These are phyloP conservation scores for Yarrowia sp. DNA, from an alignment of 805 yeast species.

Conservation along the genomic window DNA sequence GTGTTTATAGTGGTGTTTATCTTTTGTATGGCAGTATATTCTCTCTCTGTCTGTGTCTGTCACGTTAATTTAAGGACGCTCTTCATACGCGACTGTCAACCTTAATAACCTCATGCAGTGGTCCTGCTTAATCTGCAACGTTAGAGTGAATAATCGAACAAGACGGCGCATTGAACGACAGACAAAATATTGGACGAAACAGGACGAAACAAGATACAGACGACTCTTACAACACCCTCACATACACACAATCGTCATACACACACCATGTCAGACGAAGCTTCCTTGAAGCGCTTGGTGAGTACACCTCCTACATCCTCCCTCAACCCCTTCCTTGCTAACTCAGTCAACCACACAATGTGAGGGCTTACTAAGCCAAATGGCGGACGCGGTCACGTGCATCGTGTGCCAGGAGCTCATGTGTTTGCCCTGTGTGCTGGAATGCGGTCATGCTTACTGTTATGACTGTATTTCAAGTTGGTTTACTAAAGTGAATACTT, in stretches of 20 bases:
- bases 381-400: slow-evolving; percentile 42
- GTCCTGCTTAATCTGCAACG: slow-evolving; percentile 5
- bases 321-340: background rate
- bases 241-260: background rate
- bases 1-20: background rate
- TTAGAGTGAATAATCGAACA: no score
- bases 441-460: slow-evolving; percentile 69
- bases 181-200: background rate
- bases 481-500: slow-evolving; percentile 33
- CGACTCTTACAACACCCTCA: no score
- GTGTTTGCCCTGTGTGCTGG: slow-evolving; percentile 53
- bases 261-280: background rate
- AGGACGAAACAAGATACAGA: no score
- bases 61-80: background rate
- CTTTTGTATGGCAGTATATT: background rate
- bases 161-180: background rate
- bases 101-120: background rate
- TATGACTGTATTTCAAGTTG: slow-evolving; percentile 43
- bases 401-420: slow-evolving; percentile 60
- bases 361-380: slow-evolving; percentile 20
- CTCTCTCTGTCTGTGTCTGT: background rate
- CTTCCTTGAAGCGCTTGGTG: background rate
- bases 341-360: background rate
- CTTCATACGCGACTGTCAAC: slow-evolving; percentile 2
- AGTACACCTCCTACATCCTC: background rate